phyloP scores from a whole-genome alignment of 805 yeast species.

The Saccharomycopsis capsularis region DNA sequence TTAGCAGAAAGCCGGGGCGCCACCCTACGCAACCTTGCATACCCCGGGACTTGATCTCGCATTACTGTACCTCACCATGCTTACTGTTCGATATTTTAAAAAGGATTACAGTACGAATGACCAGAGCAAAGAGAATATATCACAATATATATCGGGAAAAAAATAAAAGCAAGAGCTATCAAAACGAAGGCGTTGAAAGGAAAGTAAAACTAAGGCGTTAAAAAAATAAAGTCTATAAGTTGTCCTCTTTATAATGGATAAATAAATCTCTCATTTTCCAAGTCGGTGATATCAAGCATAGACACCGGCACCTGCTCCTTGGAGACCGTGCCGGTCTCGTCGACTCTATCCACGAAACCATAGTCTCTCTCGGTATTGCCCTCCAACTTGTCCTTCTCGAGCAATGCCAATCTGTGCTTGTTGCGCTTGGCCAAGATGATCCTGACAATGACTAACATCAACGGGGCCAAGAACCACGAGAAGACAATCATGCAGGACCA shows the following conservation, averaged over 20 bases:
- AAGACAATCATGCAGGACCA: conserved; percentile 53
- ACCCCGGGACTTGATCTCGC: no score
- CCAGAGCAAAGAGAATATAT: no score
- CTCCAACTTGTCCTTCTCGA: neutral
- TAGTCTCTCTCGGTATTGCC: neutral
- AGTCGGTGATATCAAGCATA: conserved; percentile 43
- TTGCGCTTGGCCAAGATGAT: conserved; percentile 41
- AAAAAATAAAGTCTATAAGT: no score
- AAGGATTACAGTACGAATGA: no score
- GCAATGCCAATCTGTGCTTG: conserved; percentile 29
- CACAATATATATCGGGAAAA: no score
- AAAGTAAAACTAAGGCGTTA: no score
- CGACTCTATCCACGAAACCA: conserved; percentile 13
- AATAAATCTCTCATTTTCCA: conserved; percentile 43
- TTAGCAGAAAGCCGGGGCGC: no score
- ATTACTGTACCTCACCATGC: no score
- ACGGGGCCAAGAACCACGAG: conserved; percentile 42
- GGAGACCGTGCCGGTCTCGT: conserved; percentile 28
- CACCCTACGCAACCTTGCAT: no score
- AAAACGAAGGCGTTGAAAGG: no score
- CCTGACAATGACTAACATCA: conserved; percentile 37
- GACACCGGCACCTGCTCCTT: conserved; percentile 34
- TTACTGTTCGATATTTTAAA: no score
- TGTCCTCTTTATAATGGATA: conserved; percentile 40
- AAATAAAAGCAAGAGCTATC: no score